Evolutionary conservation across 2,329 filamentous ascomycete species (phyloP).

Genomic region (Arthrinium puccinioides): DNA sequence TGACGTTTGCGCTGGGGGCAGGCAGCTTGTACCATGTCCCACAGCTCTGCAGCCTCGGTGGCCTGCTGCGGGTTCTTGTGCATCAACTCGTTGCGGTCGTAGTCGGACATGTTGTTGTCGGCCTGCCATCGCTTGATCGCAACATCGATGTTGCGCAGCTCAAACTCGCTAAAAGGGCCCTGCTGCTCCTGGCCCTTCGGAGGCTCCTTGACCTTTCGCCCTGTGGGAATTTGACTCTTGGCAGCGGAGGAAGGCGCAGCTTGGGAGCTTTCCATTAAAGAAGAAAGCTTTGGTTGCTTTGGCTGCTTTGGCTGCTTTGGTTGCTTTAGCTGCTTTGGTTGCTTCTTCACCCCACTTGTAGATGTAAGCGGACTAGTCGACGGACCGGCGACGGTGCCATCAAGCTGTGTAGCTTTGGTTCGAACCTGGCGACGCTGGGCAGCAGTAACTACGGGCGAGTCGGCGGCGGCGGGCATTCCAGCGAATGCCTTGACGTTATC

Average conservation of each 20-base stretch:
- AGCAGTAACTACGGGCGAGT: conserved; percentile 6
- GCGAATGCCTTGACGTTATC: conserved; percentile 5
- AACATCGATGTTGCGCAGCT: conserved; percentile 31
- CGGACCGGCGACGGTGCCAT: background rate
- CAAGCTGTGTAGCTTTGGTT: background rate
- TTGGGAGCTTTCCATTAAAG: background rate
- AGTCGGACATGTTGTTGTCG: conserved; percentile 33
- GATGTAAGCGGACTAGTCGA: background rate
- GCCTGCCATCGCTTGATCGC: conserved; percentile 37
- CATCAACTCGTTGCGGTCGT: conserved; percentile 40
- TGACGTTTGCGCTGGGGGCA: conserved; percentile 44
- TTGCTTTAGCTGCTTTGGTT: background rate
- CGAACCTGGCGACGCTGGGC: conserved; percentile 9
- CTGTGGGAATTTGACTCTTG: background rate
- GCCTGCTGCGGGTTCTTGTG: conserved; percentile 17
- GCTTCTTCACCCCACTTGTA: background rate
- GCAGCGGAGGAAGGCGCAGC: background rate
- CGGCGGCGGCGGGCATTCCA: conserved; percentile 14
- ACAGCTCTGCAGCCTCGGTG: conserved; percentile 33
- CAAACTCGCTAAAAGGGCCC: conserved; percentile 36
- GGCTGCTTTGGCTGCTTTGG: too few relatives aligned
- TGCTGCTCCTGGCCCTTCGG: conserved; percentile 7
- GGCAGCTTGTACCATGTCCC: conserved; percentile 38
- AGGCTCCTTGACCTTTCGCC: conserved; percentile 4
- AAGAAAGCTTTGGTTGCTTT: background rate